phyloP scores from a whole-genome alignment of 2,329 filamentous ascomycete genomes.

The Bipolaris bicolor region DNA sequence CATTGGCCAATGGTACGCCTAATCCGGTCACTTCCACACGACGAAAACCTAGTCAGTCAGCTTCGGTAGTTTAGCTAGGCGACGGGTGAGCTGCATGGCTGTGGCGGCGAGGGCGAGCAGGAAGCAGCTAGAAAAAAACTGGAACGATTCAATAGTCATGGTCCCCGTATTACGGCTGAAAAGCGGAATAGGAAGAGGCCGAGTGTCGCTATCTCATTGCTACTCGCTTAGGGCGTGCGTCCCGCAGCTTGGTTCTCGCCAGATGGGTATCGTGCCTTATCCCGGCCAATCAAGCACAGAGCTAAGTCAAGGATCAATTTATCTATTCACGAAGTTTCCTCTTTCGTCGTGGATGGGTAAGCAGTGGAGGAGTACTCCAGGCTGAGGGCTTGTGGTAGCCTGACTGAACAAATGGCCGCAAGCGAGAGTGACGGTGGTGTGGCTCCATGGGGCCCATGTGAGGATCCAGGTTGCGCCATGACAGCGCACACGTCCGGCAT shows the following conservation, averaged over 20 bases:
- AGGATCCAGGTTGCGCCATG: background rate
- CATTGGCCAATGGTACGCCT: conserved; percentile 3
- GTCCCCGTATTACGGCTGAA: conserved; percentile 11
- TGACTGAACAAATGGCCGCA: background rate
- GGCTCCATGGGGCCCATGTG: background rate
- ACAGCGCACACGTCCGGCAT: background rate
- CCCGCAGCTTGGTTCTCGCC: conserved; percentile 14
- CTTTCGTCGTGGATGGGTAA: background rate
- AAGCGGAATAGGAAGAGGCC: conserved; percentile 7
- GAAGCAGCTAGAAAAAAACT: conserved; percentile 10
- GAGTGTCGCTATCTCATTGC: conserved; percentile 11
- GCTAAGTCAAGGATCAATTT: conserved; percentile 4
- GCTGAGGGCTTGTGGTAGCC: background rate
- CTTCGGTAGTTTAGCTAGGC: conserved; percentile 1
- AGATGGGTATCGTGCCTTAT: conserved; percentile 14
- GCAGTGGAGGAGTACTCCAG: no score
- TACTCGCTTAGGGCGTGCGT: conserved; percentile 16
- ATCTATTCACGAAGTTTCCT: background rate
- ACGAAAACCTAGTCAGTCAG: background rate
- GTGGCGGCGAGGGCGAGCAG: conserved; percentile 1
- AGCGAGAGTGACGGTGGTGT: background rate
- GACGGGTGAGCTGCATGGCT: background rate
- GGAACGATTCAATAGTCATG: conserved; percentile 13
- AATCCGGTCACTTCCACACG: background rate
- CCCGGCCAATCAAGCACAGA: conserved; percentile 6